Percentiles rank a stretch among this genome's conserved stretches.
These are phyloP conservation scores for Fusarium begoniae DNA, from an alignment of 2,329 filamentous ascomycete species.

Conservation along the genomic window DNA sequence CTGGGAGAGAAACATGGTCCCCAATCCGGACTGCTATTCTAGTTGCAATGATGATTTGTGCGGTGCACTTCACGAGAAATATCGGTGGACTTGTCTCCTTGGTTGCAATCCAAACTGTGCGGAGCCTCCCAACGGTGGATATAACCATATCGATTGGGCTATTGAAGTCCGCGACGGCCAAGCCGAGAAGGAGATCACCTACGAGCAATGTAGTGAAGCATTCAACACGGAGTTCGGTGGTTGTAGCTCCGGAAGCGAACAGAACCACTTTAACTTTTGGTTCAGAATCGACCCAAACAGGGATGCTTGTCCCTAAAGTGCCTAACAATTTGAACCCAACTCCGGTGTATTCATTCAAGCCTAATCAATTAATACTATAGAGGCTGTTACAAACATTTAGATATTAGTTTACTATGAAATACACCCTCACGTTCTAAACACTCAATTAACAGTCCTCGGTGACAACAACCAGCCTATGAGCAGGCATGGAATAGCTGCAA, in stretches of 20 bases:
- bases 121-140: not conserved
- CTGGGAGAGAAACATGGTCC: not conserved
- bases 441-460: fast-evolving
- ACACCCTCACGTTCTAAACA: fast-evolving
- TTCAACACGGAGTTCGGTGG: not conserved
- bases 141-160: not conserved
- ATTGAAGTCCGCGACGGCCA: not conserved
- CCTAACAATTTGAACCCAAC: fast-evolving
- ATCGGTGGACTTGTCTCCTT: not conserved
- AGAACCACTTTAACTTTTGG: not conserved
- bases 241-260: not conserved
- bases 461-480: not conserved
- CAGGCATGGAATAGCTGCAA: fast-evolving
- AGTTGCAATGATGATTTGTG: not conserved
- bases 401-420: fast-evolving
- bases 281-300: not conserved
- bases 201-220: not conserved
- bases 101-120: not conserved
- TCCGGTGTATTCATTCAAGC: fast-evolving
- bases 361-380: not conserved
- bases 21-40: not conserved
- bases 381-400: fast-evolving
- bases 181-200: not conserved
- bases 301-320: not conserved
- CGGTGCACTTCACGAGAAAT: not conserved